phyloP scores from a whole-genome alignment of 352 stramenopile genomes.

The Phytophthora cactorum region DNA sequence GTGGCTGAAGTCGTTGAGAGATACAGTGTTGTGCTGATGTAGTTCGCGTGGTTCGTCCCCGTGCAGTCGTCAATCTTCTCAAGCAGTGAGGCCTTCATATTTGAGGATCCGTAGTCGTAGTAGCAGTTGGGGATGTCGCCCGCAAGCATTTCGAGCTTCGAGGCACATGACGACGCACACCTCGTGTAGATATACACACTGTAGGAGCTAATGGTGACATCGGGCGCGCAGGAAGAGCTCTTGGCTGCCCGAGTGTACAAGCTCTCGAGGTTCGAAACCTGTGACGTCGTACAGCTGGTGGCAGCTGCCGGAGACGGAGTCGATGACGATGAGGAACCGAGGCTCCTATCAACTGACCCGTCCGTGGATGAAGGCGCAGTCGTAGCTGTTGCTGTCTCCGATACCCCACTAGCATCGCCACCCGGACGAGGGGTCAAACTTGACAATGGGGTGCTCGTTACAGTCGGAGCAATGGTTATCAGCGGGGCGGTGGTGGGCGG shows the following conservation, averaged over 20 bases:
- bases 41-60: neutral
- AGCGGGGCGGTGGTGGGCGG: conserved; percentile 1
- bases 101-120: conserved; percentile 34
- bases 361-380: conserved; percentile 10
- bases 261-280: conserved; percentile 19
- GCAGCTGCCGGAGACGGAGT: conserved; percentile 8
- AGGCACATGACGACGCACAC: conserved; percentile 35
- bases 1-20: neutral
- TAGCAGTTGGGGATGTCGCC: conserved; percentile 39
- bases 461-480: conserved; percentile 16
- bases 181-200: conserved; percentile 36
- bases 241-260: conserved; percentile 25
- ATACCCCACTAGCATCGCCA: conserved; percentile 1
- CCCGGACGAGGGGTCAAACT: conserved; percentile 7
- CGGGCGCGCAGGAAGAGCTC: conserved; percentile 20
- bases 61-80: conserved; percentile 15
- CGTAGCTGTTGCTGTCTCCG: neutral
- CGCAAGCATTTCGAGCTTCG: conserved; percentile 21
- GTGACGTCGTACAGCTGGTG: conserved; percentile 20
- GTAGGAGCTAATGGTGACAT: conserved; percentile 25
- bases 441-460: conserved; percentile 8
- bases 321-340: neutral
- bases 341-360: neutral
- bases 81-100: conserved; percentile 34
- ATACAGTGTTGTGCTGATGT: conserved; percentile 24